Base-by-base conservation (phyloP, 2,329 filamentous ascomycete species). In the Fusarium devonianum region DNA sequence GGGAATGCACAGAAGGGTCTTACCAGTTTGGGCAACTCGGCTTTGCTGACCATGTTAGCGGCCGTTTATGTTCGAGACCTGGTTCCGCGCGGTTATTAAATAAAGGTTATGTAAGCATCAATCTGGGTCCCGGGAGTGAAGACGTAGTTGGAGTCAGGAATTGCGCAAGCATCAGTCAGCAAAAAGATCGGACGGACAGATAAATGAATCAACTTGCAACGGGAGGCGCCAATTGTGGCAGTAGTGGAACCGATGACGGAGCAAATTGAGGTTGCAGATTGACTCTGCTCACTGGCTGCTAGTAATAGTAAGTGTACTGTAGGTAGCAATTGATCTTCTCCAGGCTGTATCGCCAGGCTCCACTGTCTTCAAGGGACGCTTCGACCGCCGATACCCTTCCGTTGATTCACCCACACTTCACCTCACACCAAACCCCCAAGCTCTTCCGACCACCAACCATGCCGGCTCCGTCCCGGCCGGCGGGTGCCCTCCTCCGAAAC, bases 151-250 rank as follows among this genome's bases (percentile, higher is more conserved):
- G 29, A 47, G 48, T 45, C 18, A 37, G 30, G 41, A 56, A 64
- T 64, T 64, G 56, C 37, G 56, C 60, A 54, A 64, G 58, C 61
- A 64, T 64, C 62, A 64, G 62, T 64, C 62, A 64, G 58, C 61
- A 48, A 38, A 28, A 5, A 32, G 14, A 42, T 36, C 7, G 37
- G 33, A 37, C 47, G 29, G 39, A 52, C n/a, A n/a, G n/a, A n/a
- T n/a, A n/a, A n/a, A n/a, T n/a, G n/a, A n/a, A n/a, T n/a, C n/a
- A n/a, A n/a, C n/a, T n/a, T n/a, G n/a, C n/a, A n/a, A n/a, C n/a
- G n/a, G n/a, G n/a, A n/a, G n/a, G 32, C 36, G 25, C 43, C 22
- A 29, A 49, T 44, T 53, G 35, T 43, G 43, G 17, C 18, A 55
- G 39, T 34, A 36, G 55, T 58, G 58, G 60, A 51, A 53, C 44